A percentile compares a stretch with the other conserved stretches of the same genome.
Evolutionary conservation across 2,329 filamentous ascomycete genomes (phyloP).

Genomic region (Didymella pinodella): DNA sequence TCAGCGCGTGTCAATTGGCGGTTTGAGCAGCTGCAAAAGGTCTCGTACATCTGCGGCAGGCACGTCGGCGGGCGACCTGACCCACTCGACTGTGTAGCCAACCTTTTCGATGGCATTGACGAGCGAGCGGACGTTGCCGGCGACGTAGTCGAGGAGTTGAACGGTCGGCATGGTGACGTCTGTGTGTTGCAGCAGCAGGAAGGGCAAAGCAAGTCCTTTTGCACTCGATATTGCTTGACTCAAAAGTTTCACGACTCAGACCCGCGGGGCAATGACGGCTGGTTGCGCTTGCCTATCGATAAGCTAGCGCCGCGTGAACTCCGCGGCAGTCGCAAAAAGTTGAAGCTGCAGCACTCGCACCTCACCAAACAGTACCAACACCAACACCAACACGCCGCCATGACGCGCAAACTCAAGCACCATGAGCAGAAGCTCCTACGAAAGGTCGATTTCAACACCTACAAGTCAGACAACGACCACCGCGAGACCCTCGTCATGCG

Average conservation of each 20-base stretch:
- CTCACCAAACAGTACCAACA: background rate
- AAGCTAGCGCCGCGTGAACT: conserved; percentile 22
- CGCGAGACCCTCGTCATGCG: conserved; percentile 80
- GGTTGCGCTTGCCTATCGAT: conserved; percentile 16
- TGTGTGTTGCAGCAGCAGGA: background rate
- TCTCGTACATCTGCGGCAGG: conserved; percentile 76
- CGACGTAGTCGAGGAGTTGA: conserved; percentile 87
- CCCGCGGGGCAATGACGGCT: conserved; percentile 19
- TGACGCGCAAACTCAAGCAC: conserved; percentile 96
- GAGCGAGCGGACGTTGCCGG: conserved; percentile 93
- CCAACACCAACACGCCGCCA: conserved; percentile 49
- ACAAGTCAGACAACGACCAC: conserved; percentile 87
- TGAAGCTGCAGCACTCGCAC: background rate
- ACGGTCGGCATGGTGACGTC: conserved; percentile 72
- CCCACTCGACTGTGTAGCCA: conserved; percentile 92
- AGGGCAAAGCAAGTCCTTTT: background rate
- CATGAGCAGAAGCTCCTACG: conserved; percentile 90
- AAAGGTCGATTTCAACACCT: conserved; percentile 93
- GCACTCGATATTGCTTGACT: conserved; percentile 17
- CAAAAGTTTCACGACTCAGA: conserved; percentile 21
- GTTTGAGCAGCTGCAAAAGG: conserved; percentile 10
- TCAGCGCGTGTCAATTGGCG: conserved; percentile 48
- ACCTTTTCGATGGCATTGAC: conserved; percentile 98
- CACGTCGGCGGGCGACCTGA: conserved; percentile 84
- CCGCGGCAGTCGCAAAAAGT: conserved; percentile 5